Evolutionary conservation across 768 basidiomycete species (phyloP), one percentile per base, ranked within the genome.

Genomic region (Vishniacozyma victoriae): DNA sequence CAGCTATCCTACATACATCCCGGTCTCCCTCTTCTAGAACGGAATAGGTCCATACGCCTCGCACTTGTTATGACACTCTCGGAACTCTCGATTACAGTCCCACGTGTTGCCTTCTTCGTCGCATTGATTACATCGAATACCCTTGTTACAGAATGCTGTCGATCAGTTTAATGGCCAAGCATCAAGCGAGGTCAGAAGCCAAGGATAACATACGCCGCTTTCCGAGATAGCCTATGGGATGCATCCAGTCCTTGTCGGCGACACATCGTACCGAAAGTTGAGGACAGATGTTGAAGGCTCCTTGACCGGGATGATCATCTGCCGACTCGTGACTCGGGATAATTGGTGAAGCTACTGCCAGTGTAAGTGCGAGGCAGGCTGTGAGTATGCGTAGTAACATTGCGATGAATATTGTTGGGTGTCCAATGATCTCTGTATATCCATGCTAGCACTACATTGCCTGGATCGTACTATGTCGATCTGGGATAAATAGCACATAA

Each of bases 21-120:
- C 38, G n/a, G n/a, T n/a, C 18, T 6, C 31, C 14, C 31, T 18
- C 18, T 14, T 12, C 39, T 48, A 64, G 44, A 64, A 60, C 2
- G 62, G 62, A 12, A 64, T 55, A 0, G 62, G 62, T 6, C 62
- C 62, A 50, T 64, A 64, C 5, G 62, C 59, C 31, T 64, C 50
- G 46, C 62, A 64, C 18, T 40, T 20, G 26, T 54, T 35, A 12
- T 46, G 27, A 42, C 62, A 64, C 13, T 58, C 62, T 40, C 29
- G 29, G 41, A 64, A 64, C 13, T 23, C 35, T 31, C 54, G 24
- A 44, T 64, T 64, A 41, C 62, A 64, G 46, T 58, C 59, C 18
- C 52, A 31, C 1, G 59, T 60, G 31, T 64, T 64, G 15, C 41
- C 46, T 14, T 14, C 16, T 22, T 53, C 52, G 20, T 64, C 60